Evolutionary conservation across 2,329 filamentous ascomycete genomes (phyloP), one percentile per base, ranked within the genome.

Genomic region (Aspergillus amoenus): DNA sequence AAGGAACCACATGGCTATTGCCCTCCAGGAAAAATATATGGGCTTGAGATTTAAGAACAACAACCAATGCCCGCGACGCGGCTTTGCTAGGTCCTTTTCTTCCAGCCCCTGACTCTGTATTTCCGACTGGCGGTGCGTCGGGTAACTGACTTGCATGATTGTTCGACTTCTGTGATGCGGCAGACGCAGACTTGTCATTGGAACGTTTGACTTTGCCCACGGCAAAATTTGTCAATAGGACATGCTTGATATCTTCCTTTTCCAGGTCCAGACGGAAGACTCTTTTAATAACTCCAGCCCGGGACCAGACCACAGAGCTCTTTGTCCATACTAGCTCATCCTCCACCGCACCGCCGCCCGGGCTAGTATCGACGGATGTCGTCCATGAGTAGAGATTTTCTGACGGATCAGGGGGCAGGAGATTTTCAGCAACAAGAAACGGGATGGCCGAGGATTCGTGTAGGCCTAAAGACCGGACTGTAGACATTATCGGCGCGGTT

Each of bases 21-120:
- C 93, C 93, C 2, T 89, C 85, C 39, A 97, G 83, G 71, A 95
- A 97, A 79, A 93, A 95, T 63, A 99, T 86, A 70, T 97, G 93
- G 21, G 91, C 92, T 70, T 97, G 93, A 0, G 91, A 93, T 75
- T 90, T 93, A 63, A 99, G 84, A 64, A 97, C 89, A 49, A 99
- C 89, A 7, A 97, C 91, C 60, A 99, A 78, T 4, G 93, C 92
- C 68, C 88, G 70, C 67, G 78, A 70, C 62, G 73, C 55, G 24
- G 68, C 66, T 44, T 66, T 66, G 15, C 64, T 64, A 5, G 61
- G 48, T 22, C 65, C 60, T 44, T 58, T 51, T 24, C 67, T 61
- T 2, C 60, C 65, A 12, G 59, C 55, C 8, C 51, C 55, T 55
- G 61, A 64, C 54, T 50, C 64, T 69, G 13, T 66, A 61, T n/a